Conservation (phyloP, 257 asterid genomes). For the Osmanthus fragrans region DNA sequence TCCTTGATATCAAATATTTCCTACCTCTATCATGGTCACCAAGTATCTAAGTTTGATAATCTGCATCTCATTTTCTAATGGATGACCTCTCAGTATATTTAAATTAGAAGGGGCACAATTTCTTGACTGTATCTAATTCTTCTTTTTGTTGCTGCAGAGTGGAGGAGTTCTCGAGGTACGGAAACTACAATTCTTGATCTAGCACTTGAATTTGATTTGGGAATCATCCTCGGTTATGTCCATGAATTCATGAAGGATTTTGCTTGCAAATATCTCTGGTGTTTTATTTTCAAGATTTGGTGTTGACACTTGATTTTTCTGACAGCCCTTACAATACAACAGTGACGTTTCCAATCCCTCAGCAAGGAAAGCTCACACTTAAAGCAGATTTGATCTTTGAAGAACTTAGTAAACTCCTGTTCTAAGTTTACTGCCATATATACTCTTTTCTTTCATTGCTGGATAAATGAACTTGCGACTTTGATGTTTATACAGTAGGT, state of each 20-base stretch:
- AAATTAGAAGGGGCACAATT: neutral
- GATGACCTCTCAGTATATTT: neutral
- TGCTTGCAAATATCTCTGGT: constrained; percentile 18
- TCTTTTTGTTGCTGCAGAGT: constrained; percentile 56
- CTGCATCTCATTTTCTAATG: neutral
- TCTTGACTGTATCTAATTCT: constrained; percentile 20
- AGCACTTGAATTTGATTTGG: constrained; percentile 15
- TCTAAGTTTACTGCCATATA: constrained; percentile 13
- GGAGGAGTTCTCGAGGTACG: constrained; percentile 86
- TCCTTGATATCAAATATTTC: neutral
- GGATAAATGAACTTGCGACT: constrained; percentile 16
- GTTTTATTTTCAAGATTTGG: neutral
- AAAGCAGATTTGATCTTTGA: constrained; percentile 82
- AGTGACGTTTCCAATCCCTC: constrained; percentile 57
- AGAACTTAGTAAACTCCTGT: constrained; percentile 60
- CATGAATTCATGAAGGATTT: constrained; percentile 18
- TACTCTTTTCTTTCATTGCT: constrained; percentile 3
- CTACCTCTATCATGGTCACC: neutral
- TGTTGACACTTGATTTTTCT: constrained; percentile 30
- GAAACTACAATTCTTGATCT: constrained; percentile 23
- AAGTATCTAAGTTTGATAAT: neutral
- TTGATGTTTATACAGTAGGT: constrained; percentile 70
- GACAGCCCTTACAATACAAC: constrained; percentile 82
- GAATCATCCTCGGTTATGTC: constrained; percentile 10
- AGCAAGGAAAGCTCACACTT: constrained; percentile 70